A percentile compares a stretch with the other conserved stretches of the same genome.
Evolutionary conservation across 176 grass and related monocot genomes (phyloP).

Genomic region (Bromus sterilis): DNA sequence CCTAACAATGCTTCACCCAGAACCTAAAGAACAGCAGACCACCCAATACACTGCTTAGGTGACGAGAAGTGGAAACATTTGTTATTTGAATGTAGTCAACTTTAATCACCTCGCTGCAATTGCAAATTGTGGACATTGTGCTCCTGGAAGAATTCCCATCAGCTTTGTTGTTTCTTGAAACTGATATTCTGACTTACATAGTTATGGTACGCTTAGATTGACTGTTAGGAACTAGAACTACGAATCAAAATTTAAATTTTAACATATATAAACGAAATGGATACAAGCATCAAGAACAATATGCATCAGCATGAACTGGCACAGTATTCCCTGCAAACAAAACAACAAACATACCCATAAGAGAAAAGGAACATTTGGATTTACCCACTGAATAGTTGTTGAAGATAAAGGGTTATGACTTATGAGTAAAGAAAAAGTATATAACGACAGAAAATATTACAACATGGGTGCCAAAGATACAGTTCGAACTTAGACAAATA

Average conservation of each 20-base stretch:
- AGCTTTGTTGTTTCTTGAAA: conserved; percentile 41
- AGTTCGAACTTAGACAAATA: not conserved
- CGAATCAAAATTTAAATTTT: not conserved
- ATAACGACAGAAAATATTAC: not conserved
- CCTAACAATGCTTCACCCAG: conserved; percentile 48
- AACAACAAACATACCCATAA: not conserved
- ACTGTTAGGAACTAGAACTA: conserved; percentile 10
- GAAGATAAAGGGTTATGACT: not conserved
- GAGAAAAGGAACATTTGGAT: not conserved
- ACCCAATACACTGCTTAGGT: not conserved
- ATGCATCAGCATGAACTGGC: conserved; percentile 51
- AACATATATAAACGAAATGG: conserved; percentile 17
- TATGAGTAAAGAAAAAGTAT: not conserved
- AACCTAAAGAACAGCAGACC: conserved; percentile 40
- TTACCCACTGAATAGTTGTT: not conserved
- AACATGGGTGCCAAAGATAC: not conserved
- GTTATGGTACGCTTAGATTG: conserved; percentile 37
- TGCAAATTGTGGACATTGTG: conserved; percentile 39
- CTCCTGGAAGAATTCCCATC: conserved; percentile 45
- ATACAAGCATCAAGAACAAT: conserved; percentile 84
- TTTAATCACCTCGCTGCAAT: conserved; percentile 53
- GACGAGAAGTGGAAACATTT: conserved; percentile 4
- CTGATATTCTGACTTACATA: conserved; percentile 70
- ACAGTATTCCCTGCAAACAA: conserved; percentile 63
- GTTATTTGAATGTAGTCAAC: not conserved